Conservation (phyloP, 129 eudicot genomes). For the Tagetes erecta region DNA sequence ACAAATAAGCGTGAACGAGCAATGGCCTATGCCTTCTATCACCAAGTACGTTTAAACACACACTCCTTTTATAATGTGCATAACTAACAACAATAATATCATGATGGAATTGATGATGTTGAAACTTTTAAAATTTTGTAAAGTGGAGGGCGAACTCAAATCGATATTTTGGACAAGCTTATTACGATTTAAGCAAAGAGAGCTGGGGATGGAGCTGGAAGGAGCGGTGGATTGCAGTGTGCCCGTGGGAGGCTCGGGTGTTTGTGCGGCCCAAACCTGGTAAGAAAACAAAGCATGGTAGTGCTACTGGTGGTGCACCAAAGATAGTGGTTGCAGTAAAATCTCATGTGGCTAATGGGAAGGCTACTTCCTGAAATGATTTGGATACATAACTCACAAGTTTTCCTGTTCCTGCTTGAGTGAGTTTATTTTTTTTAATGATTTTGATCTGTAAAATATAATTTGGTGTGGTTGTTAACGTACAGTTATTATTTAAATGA, state of each 20-base stretch:
- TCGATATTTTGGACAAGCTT: constrained; percentile 59
- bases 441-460: constrained; percentile 32
- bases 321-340: constrained; percentile 45
- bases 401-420: constrained; percentile 11
- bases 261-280: constrained; percentile 26
- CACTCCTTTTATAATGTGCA: neutral
- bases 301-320: constrained; percentile 11
- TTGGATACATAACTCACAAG: constrained; percentile 11
- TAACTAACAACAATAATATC: neutral
- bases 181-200: constrained; percentile 56
- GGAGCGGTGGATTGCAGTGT: constrained; percentile 61
- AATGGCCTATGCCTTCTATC: constrained; percentile 69
- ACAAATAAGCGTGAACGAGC: constrained; percentile 58
- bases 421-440: constrained; percentile 15
- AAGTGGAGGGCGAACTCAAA: constrained; percentile 62
- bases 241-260: constrained; percentile 68
- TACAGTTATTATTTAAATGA: constrained; percentile 27
- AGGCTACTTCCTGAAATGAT: constrained; percentile 23
- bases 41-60: constrained; percentile 37
- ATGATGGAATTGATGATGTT: neutral
- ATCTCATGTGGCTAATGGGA: constrained; percentile 40
- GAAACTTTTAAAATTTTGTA: constrained; percentile 4
- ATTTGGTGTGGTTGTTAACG: constrained; percentile 27
- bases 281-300: constrained; percentile 32
- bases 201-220: constrained; percentile 81